Conservation (phyloP, 371 early-diverging fungal genomes). For the Mucor velutinosus region DNA sequence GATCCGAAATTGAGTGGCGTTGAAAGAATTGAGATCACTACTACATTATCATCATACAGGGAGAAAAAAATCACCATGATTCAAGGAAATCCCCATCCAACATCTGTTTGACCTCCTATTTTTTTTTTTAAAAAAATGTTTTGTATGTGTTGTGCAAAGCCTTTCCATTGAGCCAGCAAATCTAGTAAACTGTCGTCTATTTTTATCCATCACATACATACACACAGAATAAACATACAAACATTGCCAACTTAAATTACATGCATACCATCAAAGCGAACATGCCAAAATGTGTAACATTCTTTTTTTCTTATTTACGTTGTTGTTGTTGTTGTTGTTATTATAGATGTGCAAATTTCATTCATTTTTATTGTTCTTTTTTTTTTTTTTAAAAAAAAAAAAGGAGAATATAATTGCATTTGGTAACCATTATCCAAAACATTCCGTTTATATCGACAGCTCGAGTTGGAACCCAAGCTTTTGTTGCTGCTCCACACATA, state of each 20-base stretch:
- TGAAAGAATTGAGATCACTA: neutral
- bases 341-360: neutral
- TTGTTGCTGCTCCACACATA: neutral
- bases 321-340: too few relatives aligned
- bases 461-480: neutral
- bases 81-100: neutral
- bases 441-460: neutral
- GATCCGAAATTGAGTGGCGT: neutral
- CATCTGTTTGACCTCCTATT: neutral
- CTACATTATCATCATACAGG: neutral
- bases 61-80: neutral
- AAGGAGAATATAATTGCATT: neutral
- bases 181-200: neutral
- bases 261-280: neutral
- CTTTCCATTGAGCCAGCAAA: neutral
- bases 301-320: neutral
- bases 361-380: neutral
- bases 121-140: neutral
- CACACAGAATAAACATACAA: neutral
- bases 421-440: neutral
- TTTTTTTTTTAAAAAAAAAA: neutral
- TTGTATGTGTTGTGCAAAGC: neutral
- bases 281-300: neutral
- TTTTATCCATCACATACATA: neutral
- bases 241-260: neutral